Percentiles rank a stretch among this genome's conserved stretches.
Evolutionary conservation across 1,284 basidiomycete genomes (phyloP).

Genomic region (Sporisorium iseilematis-ciliati): DNA sequence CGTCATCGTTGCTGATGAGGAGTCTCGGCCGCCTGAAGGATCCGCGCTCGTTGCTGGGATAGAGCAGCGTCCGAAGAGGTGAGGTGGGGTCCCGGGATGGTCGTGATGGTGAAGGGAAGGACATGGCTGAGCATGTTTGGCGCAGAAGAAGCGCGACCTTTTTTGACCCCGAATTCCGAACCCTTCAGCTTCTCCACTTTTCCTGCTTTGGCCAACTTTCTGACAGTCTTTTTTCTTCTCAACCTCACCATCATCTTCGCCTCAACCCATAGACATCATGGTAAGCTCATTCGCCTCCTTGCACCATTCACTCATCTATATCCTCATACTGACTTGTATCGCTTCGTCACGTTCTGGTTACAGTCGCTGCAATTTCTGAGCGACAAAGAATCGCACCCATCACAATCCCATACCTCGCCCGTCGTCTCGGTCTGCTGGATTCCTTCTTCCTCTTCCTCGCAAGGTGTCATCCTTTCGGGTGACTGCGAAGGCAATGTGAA

Average conservation of each 20-base stretch:
- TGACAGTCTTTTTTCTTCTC: slow-evolving; percentile 3
- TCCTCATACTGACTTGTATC: neutral
- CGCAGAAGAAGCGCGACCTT: neutral
- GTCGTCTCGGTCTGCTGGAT: slow-evolving; percentile 46
- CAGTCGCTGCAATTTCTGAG: slow-evolving; percentile 51
- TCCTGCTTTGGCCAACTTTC: neutral
- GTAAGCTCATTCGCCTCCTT: neutral
- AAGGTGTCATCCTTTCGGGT: slow-evolving; percentile 30
- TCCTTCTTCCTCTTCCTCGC: slow-evolving; percentile 12
- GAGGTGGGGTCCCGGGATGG: neutral
- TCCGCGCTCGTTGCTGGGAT: neutral
- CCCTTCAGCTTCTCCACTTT: neutral
- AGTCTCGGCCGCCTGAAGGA: no score
- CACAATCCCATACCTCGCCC: slow-evolving; percentile 33
- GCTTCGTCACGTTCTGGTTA: no score
- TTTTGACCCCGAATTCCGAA: neutral
- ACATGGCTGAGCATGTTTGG: neutral
- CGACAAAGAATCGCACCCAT: slow-evolving; percentile 36
- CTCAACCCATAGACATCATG: slow-evolving; percentile 1
- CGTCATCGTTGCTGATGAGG: no score
- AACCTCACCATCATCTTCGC: neutral
- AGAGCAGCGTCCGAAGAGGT: neutral
- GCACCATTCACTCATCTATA: neutral
- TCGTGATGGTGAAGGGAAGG: neutral
- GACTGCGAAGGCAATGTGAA: slow-evolving; percentile 31